Conservation (phyloP, 495 filamentous ascomycete genomes). For the Xylaria telfairii region DNA sequence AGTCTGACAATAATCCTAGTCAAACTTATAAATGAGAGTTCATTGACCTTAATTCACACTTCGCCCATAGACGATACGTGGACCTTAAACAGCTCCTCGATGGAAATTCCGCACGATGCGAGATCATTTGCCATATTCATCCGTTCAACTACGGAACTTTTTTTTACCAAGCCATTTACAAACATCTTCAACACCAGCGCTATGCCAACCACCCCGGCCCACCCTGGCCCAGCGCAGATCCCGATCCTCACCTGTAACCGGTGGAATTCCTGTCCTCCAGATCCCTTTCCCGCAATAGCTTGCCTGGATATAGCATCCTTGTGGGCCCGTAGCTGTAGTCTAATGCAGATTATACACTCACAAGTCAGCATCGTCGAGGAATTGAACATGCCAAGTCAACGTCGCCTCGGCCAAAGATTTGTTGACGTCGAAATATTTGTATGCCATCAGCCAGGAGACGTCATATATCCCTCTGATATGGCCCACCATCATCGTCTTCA, state of each 20-base stretch:
- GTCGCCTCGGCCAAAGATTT: background rate
- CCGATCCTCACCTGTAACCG: background rate
- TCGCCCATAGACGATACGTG: too few relatives aligned
- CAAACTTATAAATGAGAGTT: background rate
- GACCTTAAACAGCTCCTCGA: background rate
- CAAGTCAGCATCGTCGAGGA: background rate
- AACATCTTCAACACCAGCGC: conserved; percentile 7
- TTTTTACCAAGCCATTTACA: background rate
- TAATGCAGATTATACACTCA: background rate
- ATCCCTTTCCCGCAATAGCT: background rate
- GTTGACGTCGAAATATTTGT: background rate
- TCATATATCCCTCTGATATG: background rate
- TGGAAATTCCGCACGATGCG: background rate
- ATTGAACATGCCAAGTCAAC: background rate
- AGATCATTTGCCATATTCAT: background rate
- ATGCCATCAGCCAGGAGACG: background rate
- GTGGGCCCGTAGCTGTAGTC: background rate
- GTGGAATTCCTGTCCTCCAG: too few relatives aligned
- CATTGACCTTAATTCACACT: background rate
- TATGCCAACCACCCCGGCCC: conserved; percentile 1
- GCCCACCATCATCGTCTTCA: background rate
- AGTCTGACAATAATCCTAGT: too few relatives aligned
- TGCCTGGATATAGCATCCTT: background rate
- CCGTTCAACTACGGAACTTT: background rate
- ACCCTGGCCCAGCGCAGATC: conserved; percentile 7